Percentiles rank a stretch among this genome's conserved stretches.
Evolutionary conservation across 2,329 filamentous ascomycete species (phyloP).

Genomic region (Botrytis byssoidea): DNA sequence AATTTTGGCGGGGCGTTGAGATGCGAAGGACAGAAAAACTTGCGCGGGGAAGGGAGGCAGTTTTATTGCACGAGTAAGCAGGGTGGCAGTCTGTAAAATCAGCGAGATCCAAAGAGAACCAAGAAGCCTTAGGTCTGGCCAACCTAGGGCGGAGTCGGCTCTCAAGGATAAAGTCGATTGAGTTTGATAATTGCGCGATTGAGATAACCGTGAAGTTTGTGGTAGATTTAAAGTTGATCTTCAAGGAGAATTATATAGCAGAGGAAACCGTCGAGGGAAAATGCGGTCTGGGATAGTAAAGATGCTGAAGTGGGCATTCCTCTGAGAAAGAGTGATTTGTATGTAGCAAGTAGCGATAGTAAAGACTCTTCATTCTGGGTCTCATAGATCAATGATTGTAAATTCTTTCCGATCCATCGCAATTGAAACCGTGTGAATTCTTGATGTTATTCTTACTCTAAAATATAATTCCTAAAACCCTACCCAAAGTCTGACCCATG

Average conservation of each 20-base stretch:
- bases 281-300: not conserved
- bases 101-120: not conserved
- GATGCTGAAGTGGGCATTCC: not conserved
- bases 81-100: not conserved
- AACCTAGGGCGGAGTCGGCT: not conserved
- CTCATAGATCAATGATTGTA: not conserved
- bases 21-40: not conserved
- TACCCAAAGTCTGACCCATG: not conserved
- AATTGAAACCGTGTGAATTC: not conserved
- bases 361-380: not conserved
- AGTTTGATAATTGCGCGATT: not conserved
- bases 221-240: too few relatives aligned
- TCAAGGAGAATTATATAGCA: too few relatives aligned
- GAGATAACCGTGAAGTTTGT: not conserved
- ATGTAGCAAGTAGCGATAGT: not conserved
- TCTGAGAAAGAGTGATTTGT: not conserved
- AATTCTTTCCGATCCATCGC: not conserved
- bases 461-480: too few relatives aligned
- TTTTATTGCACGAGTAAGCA: not conserved
- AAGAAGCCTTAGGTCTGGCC: conserved; percentile 7
- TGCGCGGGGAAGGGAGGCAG: too few relatives aligned
- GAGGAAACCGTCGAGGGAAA: too few relatives aligned
- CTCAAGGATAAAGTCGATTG: not conserved
- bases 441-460: not conserved
- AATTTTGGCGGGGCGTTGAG: too few relatives aligned